These are phyloP conservation scores for Gracilariopsis chorda DNA, from an alignment of 23 red algal genomes.

Conservation along the genomic window DNA sequence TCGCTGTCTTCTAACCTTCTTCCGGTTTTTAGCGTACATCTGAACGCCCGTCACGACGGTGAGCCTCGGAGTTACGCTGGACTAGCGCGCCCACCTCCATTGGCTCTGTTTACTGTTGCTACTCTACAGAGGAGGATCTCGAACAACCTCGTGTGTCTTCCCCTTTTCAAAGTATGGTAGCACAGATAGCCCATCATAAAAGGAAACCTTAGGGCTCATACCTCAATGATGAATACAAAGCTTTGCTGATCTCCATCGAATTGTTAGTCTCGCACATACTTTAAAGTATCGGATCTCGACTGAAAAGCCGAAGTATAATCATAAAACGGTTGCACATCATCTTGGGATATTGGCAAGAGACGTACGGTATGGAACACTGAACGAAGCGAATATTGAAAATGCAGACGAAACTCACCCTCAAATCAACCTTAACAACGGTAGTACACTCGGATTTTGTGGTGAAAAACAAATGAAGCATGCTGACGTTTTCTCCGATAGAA, in stretches of 20 bases:
- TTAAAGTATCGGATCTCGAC: neutral
- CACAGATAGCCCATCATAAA: neutral
- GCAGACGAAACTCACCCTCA: neutral
- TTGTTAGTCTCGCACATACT: slow-evolving; percentile 14
- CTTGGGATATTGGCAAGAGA: neutral
- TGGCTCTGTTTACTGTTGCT: too few relatives aligned
- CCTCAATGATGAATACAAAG: neutral
- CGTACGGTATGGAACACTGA: neutral
- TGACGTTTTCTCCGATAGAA: too few relatives aligned
- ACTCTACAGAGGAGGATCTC: too few relatives aligned
- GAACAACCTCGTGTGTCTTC: too few relatives aligned
- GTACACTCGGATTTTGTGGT: neutral
- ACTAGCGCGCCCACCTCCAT: too few relatives aligned
- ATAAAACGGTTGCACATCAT: slow-evolving; percentile 8
- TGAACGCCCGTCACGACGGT: too few relatives aligned
- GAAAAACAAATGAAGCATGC: neutral
- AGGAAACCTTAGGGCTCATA: neutral
- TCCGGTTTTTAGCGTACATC: too few relatives aligned
- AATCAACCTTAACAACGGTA: neutral
- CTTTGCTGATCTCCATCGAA: neutral
- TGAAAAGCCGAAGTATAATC: neutral
- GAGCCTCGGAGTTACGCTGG: too few relatives aligned
- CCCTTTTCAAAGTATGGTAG: too few relatives aligned
- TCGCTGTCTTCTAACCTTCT: too few relatives aligned
- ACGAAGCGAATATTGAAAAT: neutral